Base-by-base conservation (phyloP, 2,329 filamentous ascomycete species). In the Macrophomina tecta region DNA sequence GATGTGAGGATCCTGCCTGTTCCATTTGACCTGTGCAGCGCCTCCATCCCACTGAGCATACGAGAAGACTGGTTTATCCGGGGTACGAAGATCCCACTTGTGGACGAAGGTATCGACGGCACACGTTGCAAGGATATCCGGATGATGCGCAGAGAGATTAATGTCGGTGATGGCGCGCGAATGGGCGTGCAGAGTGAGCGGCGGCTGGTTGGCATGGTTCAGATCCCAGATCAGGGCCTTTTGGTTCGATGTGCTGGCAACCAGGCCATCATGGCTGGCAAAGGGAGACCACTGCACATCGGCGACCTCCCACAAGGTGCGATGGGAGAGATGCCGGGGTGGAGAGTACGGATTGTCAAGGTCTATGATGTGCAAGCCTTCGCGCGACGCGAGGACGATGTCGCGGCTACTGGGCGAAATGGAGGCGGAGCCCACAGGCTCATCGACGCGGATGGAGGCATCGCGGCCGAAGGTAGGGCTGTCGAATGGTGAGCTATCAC, bases 201-300 rank as follows among this genome's bases (percentile, higher is more conserved):
- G 65, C n/a, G 65, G 65, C 30, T 63, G 56, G 28, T 28, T 63
- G 48, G 56, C 55, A 63, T 67, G 65, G 77, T 94, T 91, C 68
- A 97, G 83, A 77, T 97, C 97, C 93, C 93, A 97, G 23, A 97
- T 92, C 61, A 97, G 83, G 23, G 94, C 95, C 72, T 95, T 93
- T 77, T 97, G 94, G 76, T 97, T 97, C 18, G 93, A 94, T 0
- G 94, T 97, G 68, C 93, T 97, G 42, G 93, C 92, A 18, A 97
- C 91, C 94, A 94, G 97, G 73, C 94, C 94, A 77, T 97, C 92
- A 56, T 94, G 88, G 23, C 87, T 88, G 12, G 94, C 91, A 77
- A 97, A 97, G 0, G 94, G 94, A 11, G 93, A 97, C 94, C 94
- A 97, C 79, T 97, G 94, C 36, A 97, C 94, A 78, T 97, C 94